A percentile compares a stretch with the other conserved stretches of the same genome.
Evolutionary conservation across 306 rosid genomes (phyloP).

Genomic region (Gynostemma pentaphyllum): DNA sequence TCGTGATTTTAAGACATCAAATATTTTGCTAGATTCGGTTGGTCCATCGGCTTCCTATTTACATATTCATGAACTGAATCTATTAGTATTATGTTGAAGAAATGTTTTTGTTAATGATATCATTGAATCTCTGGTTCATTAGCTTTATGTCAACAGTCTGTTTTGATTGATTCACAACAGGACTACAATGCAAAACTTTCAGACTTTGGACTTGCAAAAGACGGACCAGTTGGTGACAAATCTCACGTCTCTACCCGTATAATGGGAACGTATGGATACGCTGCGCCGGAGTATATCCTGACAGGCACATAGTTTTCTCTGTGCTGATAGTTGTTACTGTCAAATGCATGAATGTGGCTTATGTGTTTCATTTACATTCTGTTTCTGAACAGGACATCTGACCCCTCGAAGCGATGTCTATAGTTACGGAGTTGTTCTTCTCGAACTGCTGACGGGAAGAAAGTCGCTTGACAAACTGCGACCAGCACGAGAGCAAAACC

Average conservation of each 20-base stretch:
- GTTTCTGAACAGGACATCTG: conserved; percentile 67
- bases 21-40: conserved; percentile 80
- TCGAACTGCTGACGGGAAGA: conserved; percentile 80
- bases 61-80: too few relatives aligned
- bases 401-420: conserved; percentile 93
- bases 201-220: conserved; percentile 94
- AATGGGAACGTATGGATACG: conserved; percentile 98
- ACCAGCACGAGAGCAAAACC: conserved; percentile 85
- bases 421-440: conserved; percentile 91
- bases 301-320: conserved; percentile 42
- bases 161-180: conserved; percentile 23
- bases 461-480: conserved; percentile 74
- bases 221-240: conserved; percentile 92
- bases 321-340: neutral
- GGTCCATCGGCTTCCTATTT: conserved; percentile 3
- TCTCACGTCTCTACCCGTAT: conserved; percentile 94
- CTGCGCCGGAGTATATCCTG: conserved; percentile 95
- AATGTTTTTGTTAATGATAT: neutral
- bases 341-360: too few relatives aligned
- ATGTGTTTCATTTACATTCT: too few relatives aligned
- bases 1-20: conserved; percentile 95
- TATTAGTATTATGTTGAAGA: neutral
- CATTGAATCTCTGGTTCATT: neutral
- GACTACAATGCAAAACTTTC: conserved; percentile 95
- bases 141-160: neutral